phyloP scores from a whole-genome alignment of 1,284 basidiomycete species.

The Erythrobasidium hasegawianum region DNA sequence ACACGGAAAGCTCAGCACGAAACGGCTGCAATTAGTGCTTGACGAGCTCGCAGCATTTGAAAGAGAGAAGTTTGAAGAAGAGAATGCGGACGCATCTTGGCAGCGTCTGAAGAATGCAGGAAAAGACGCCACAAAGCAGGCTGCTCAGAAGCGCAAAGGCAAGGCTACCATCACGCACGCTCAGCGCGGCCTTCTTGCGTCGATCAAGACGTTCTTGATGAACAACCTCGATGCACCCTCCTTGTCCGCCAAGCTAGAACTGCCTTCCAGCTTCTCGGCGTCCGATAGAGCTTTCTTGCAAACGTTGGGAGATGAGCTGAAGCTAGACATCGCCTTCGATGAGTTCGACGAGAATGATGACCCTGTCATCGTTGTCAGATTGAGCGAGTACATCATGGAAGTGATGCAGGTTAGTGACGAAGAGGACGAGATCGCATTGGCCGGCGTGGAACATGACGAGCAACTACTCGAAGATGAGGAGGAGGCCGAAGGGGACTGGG shows the following conservation, averaged over 20 bases:
- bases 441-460: conserved; percentile 53
- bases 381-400: conserved; percentile 50
- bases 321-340: conserved; percentile 77
- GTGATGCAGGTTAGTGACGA: conserved; percentile 45
- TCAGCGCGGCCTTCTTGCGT: conserved; percentile 71
- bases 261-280: conserved; percentile 72
- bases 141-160: conserved; percentile 25
- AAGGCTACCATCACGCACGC: conserved; percentile 48
- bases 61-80: conserved; percentile 81
- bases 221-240: conserved; percentile 39
- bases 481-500: conserved; percentile 37
- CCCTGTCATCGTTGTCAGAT: conserved; percentile 53
- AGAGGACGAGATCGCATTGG: conserved; percentile 55
- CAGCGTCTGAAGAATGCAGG: conserved; percentile 59
- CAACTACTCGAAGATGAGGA: conserved; percentile 49
- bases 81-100: conserved; percentile 82
- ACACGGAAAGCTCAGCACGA: conserved; percentile 73
- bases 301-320: conserved; percentile 67
- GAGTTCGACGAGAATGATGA: conserved; percentile 80
- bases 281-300: conserved; percentile 72
- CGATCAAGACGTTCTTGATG: conserved; percentile 69
- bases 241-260: conserved; percentile 56
- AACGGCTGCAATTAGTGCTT: conserved; percentile 77
- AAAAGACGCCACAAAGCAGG: conserved; percentile 41
- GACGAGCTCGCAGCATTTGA: conserved; percentile 86